Evolutionary conservation across 805 yeast species (phyloP), one percentile per base, ranked within the genome.

Genomic region (Clavispora phyllophila): DNA sequence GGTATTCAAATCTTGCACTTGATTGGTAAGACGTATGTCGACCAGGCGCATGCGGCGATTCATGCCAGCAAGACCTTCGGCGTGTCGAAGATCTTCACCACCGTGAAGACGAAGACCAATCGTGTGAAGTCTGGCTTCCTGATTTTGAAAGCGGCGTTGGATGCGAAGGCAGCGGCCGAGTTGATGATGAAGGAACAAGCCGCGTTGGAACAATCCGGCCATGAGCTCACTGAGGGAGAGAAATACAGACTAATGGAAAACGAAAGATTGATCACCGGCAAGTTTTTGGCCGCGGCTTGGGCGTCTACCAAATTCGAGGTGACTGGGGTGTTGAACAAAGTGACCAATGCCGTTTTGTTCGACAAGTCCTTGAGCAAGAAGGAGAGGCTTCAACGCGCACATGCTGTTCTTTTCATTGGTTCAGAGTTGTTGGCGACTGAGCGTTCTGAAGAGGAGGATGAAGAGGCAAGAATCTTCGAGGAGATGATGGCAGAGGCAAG

Each of bases 221-320:
- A 38, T 8, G 62, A 59, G 40, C 52, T 59, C 9, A 54, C 68
- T 5, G 63, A 56, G 9, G 76, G 72, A 23, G 61, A 66, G 37
- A 48, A 47, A 42, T 41, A 47, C 35, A 53, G 60, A 43, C 65
- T 63, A 41, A 88, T 82, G 1, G 93, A 88, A 58, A 78, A 85
- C 66, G 96, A 91, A 57, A 76, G 88, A 39, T 68, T 78, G 43
- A 76, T 91, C 48, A 81, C 88, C 42, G 98, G 99, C 19, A 93
- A 91, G 61, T 78, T 93, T 18, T 73, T 93, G 39, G 91, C 93
- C 7, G 89, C 96, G 1, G 95, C 96, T 15, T 93, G 99, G 99
- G 86, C 87, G 18, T 87, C 95, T 31, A 87, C 96, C 17, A 82
- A 85, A 53, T 83, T 81, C 63, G 99, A 93, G 66, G 81, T 90